Conservation (phyloP, 257 asterid species). For the Anisodus tanguticus region DNA sequence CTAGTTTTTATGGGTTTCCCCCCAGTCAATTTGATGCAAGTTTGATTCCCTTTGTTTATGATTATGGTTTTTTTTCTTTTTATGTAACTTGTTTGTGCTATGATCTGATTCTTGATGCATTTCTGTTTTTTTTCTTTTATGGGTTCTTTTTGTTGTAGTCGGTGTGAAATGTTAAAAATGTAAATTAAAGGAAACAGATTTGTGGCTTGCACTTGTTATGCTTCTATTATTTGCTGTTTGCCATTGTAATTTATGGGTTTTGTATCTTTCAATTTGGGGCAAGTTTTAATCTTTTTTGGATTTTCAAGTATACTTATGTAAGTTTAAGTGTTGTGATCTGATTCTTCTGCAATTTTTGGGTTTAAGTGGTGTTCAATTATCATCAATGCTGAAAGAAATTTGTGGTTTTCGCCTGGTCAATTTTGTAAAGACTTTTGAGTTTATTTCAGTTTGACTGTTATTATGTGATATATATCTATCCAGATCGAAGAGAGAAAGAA, state of each 20-base stretch:
- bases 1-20: too few relatives aligned
- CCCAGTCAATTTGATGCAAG: too few relatives aligned
- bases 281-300: background rate
- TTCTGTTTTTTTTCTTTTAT: background rate
- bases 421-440: background rate
- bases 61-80: background rate
- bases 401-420: background rate
- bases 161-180: background rate
- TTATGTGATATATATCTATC: background rate
- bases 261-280: background rate
- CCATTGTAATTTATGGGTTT: background rate
- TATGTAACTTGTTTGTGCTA: background rate
- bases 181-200: background rate
- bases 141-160: background rate
- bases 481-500: background rate
- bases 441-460: background rate
- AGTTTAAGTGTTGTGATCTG: background rate
- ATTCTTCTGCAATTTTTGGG: background rate
- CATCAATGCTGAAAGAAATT: background rate
- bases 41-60: too few relatives aligned
- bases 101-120: slow-evolving; percentile 21
- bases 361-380: background rate
- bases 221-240: background rate
- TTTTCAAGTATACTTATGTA: background rate
- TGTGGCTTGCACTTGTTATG: background rate